Percentiles rank a stretch among this genome's conserved stretches.
Conservation (phyloP, 805 yeast genomes). For the Candida lessepsii region DNA sequence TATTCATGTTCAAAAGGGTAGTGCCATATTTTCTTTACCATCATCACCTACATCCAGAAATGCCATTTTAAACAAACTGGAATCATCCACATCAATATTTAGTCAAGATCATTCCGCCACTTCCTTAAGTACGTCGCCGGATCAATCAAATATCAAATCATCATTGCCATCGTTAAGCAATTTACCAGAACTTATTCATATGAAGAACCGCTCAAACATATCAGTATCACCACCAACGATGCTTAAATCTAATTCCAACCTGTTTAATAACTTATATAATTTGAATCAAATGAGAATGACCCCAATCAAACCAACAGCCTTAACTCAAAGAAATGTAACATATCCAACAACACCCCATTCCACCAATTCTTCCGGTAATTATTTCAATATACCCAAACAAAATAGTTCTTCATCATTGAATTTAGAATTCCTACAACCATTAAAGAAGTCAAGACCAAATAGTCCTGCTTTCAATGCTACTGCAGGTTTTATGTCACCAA, state of each 20-base stretch:
- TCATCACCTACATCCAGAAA: constrained; percentile 25
- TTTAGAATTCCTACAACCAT: constrained; percentile 33
- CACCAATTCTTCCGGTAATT: constrained; percentile 10
- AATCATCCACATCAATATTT: constrained; percentile 29
- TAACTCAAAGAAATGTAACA: constrained; percentile 11
- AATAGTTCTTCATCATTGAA: constrained; percentile 33
- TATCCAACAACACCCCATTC: constrained; percentile 24
- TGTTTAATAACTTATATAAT: constrained; percentile 20
- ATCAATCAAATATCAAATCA: constrained; percentile 13
- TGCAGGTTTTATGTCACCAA: constrained; percentile 30
- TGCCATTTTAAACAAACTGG: constrained; percentile 22
- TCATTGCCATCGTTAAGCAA: constrained; percentile 28
- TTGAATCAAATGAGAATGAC: constrained; percentile 38
- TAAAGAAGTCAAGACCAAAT: constrained; percentile 48
- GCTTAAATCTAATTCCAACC: constrained; percentile 9
- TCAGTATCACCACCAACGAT: constrained; percentile 8
- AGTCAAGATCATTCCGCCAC: constrained; percentile 25
- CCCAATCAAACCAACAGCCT: constrained; percentile 31
- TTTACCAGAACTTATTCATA: constrained; percentile 34
- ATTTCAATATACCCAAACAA: constrained; percentile 22
- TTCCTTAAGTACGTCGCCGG: constrained; percentile 38
- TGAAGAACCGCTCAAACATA: constrained; percentile 14
- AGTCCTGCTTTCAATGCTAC: constrained; percentile 31
- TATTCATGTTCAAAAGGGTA: constrained; percentile 17
- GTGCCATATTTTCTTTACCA: constrained; percentile 29